Base-by-base conservation (phyloP, 352 stramenopile genomes). In the Thalassiosira livingstoniorum region DNA sequence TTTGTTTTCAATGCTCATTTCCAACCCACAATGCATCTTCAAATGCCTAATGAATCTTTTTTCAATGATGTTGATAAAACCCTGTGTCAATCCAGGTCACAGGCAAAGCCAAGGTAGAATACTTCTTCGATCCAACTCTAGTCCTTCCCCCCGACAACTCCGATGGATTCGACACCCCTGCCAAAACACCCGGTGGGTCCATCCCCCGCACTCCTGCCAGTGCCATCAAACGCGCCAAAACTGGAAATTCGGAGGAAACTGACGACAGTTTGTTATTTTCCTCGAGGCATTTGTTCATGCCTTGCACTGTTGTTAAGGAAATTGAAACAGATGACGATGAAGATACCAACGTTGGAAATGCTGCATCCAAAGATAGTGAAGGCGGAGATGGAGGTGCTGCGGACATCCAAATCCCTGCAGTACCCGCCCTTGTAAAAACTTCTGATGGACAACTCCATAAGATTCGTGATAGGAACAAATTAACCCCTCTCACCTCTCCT, bases 111-210 rank as follows among this genome's bases (percentile, higher is more conserved):
- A 92, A 87, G 43, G 80, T 92, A 1, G 88, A 94, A 80, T 94
- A 94, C 57, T 94, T 91, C 70, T 92, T 94, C 73, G 88, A 94
- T 70, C 90, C 90, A n/a, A 80, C 75, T 1, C 75, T 92, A 0
- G 60, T 91, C 29, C 62, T 94, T 15, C 66, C 63, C 0, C 51
- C 63, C 18, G 75, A 79, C 3, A 77, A 39, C 23, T 39, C 73
- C 27, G 82, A 83, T 35, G 85, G 74, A 62, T 61, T 72, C 31
- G 68, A 77, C 55, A 80, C 65, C 10, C 43, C 68, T 10, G 69
- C 58, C 27, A 77, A 75, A 55, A 45, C 60, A 31, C 39, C 47
- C 4, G 5, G n/a, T n/a, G 5, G 4, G 0, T 42, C 55, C 21
- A 21, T 55, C 1, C 47, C 66, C 3, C 54, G 65, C 1, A 60